Percentiles rank a stretch among this genome's conserved stretches.
phyloP scores from a whole-genome alignment of 139 green algal species.

The Ettlia oleoabundans region DNA sequence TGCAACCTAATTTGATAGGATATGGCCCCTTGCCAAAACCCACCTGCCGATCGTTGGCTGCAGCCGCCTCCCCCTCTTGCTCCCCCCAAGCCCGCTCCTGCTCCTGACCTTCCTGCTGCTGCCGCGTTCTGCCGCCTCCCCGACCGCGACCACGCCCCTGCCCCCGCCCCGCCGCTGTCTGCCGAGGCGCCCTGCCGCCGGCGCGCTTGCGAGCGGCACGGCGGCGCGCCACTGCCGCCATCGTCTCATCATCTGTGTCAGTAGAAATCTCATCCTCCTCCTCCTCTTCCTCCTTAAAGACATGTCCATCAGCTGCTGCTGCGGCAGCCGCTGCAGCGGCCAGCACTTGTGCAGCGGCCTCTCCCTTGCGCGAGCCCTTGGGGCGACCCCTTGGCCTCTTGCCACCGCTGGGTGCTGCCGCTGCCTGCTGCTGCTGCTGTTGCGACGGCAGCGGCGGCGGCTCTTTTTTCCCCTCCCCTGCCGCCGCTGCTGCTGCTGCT shows the following conservation, averaged over 20 bases:
- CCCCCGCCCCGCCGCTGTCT: neutral
- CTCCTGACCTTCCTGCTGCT: no score
- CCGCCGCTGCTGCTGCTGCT: neutral
- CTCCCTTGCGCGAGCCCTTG: no score
- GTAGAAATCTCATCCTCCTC: neutral
- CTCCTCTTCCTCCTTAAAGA: neutral
- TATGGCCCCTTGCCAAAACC: no score
- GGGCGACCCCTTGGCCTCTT: no score
- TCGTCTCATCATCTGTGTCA: slow-evolving; percentile 15
- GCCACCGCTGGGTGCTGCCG: no score
- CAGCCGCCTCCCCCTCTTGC: no score
- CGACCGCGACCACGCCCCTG: neutral
- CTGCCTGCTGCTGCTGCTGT: no score
- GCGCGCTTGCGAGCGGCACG: neutral
- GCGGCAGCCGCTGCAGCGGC: neutral
- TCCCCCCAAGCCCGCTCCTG: no score
- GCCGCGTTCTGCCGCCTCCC: neutral
- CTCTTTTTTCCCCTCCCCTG: neutral
- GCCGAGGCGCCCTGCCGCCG: neutral
- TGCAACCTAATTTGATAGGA: no score
- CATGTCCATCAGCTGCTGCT: no score
- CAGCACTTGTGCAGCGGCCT: neutral
- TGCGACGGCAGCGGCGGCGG: no score
- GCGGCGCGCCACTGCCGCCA: neutral
- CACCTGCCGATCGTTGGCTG: no score